phyloP scores from a whole-genome alignment of 225 moss, liverwort and hornwort species.

The Pseudoscleropodium purum region DNA sequence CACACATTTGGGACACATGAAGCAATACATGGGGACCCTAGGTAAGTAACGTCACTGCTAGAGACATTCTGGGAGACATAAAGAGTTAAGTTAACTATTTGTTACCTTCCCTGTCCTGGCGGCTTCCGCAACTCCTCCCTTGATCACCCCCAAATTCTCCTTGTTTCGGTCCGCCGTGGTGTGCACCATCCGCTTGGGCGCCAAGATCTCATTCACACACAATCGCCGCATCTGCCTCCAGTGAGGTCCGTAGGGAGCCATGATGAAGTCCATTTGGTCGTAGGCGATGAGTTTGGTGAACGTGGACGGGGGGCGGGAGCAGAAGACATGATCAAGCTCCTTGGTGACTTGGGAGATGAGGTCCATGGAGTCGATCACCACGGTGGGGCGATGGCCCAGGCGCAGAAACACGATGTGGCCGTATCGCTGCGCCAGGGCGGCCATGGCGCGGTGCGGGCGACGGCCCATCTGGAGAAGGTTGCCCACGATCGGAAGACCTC shows the following conservation, averaged over 20 bases:
- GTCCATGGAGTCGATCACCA: slow-evolving; percentile 23
- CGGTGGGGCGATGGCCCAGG: slow-evolving; percentile 15
- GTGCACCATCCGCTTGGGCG: slow-evolving; percentile 11
- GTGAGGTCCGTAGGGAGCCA: slow-evolving; percentile 30
- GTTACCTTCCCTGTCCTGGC: background rate
- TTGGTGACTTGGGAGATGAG: slow-evolving; percentile 17
- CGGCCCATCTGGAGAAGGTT: slow-evolving; percentile 15
- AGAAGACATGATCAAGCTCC: slow-evolving; percentile 29
- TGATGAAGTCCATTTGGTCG: slow-evolving; percentile 20
- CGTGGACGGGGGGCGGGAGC: slow-evolving; percentile 19
- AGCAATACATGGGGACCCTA: background rate
- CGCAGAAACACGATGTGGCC: slow-evolving; percentile 38
- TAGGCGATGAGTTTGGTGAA: slow-evolving; percentile 3
- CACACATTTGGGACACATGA: background rate
- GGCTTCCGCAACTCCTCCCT: background rate
- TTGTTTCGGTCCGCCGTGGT: background rate
- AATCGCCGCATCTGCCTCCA: slow-evolving; percentile 34
- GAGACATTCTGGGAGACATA: background rate
- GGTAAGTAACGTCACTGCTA: background rate
- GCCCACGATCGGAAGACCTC: slow-evolving; percentile 21
- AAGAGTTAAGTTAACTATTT: too few relatives aligned
- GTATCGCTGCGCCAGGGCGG: background rate
- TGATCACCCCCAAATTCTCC: slow-evolving; percentile 11
- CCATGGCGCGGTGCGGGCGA: slow-evolving; percentile 13
- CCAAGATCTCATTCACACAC: slow-evolving; percentile 25